These are phyloP conservation scores for Boehmeria nivea DNA, from an alignment of 306 rosid species.

Conservation along the genomic window DNA sequence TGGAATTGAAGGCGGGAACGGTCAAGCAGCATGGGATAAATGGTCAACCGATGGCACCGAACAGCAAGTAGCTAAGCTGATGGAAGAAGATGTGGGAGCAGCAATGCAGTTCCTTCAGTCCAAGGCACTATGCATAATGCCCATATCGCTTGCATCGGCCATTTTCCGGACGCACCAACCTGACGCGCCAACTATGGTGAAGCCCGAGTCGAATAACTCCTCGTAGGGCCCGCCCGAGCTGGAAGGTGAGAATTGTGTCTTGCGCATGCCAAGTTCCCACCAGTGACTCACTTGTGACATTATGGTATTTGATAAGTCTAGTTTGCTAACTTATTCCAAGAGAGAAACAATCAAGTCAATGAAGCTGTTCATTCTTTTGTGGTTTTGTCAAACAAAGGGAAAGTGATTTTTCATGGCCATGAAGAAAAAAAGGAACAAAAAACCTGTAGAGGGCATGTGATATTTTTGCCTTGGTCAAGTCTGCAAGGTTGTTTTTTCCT, in stretches of 20 bases:
- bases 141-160: constrained; percentile 90
- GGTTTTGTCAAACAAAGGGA: constrained; percentile 30
- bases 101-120: constrained; percentile 98
- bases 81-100: constrained; percentile 99
- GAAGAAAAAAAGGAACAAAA: constrained; percentile 23
- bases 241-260: constrained; percentile 1
- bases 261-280: constrained; percentile 9
- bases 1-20: constrained; percentile 50
- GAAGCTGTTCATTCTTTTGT: constrained; percentile 28
- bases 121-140: constrained; percentile 97
- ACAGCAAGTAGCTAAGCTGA: constrained; percentile 87
- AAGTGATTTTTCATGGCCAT: constrained; percentile 24
- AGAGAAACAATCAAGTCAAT: constrained; percentile 25
- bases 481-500: constrained; percentile 20
- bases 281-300: constrained; percentile 12
- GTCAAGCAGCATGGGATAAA: constrained; percentile 77
- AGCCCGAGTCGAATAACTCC: constrained; percentile 73
- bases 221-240: constrained; percentile 32
- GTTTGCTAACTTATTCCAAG: constrained; percentile 21
- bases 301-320: constrained; percentile 25
- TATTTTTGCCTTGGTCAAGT: constrained; percentile 35
- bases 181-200: constrained; percentile 44
- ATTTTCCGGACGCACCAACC: constrained; percentile 71
- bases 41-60: constrained; percentile 97
- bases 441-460: constrained; percentile 29